Percentiles rank a stretch among this genome's conserved stretches.
Conservation (phyloP, 805 yeast genomes). For the Ogataea sp. region DNA sequence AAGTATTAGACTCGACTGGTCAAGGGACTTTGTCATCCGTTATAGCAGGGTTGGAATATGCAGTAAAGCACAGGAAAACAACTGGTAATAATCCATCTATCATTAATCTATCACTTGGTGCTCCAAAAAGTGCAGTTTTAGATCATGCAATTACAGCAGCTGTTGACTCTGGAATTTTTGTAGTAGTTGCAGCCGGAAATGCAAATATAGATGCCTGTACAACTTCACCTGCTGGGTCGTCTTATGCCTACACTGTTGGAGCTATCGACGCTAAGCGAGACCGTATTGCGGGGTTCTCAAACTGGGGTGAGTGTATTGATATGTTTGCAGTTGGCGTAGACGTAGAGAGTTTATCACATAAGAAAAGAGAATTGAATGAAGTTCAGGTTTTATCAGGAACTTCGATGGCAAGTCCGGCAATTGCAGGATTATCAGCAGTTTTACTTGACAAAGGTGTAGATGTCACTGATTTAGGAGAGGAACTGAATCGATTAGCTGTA, state of each 20-base stretch:
- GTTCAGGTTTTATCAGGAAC: slow-evolving; percentile 55
- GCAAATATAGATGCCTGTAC: slow-evolving; percentile 68
- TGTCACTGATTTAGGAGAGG: slow-evolving; percentile 31
- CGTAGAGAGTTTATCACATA: slow-evolving; percentile 47
- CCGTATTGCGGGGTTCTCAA: slow-evolving; percentile 68
- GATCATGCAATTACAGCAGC: slow-evolving; percentile 77
- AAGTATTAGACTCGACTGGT: slow-evolving; percentile 62
- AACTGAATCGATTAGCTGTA: slow-evolving; percentile 38
- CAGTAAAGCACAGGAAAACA: slow-evolving; percentile 47
- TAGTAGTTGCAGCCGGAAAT: slow-evolving; percentile 87
- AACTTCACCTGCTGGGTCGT: slow-evolving; percentile 81
- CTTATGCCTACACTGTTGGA: slow-evolving; percentile 71
- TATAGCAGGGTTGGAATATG: slow-evolving; percentile 58
- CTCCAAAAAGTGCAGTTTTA: slow-evolving; percentile 54
- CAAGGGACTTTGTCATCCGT: slow-evolving; percentile 64
- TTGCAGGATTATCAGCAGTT: slow-evolving; percentile 58
- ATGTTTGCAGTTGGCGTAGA: slow-evolving; percentile 76
- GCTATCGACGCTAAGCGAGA: slow-evolving; percentile 77
- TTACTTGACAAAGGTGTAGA: slow-evolving; percentile 44
- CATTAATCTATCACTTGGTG: slow-evolving; percentile 77
- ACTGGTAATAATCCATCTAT: slow-evolving; percentile 39
- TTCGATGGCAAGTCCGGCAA: slow-evolving; percentile 74
- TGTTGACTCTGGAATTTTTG: slow-evolving; percentile 56
- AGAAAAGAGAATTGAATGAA: slow-evolving; percentile 9
- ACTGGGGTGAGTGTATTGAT: slow-evolving; percentile 91